Evolutionary conservation across 495 filamentous ascomycete genomes (phyloP).

Genomic region (Filosporella fistucella): DNA sequence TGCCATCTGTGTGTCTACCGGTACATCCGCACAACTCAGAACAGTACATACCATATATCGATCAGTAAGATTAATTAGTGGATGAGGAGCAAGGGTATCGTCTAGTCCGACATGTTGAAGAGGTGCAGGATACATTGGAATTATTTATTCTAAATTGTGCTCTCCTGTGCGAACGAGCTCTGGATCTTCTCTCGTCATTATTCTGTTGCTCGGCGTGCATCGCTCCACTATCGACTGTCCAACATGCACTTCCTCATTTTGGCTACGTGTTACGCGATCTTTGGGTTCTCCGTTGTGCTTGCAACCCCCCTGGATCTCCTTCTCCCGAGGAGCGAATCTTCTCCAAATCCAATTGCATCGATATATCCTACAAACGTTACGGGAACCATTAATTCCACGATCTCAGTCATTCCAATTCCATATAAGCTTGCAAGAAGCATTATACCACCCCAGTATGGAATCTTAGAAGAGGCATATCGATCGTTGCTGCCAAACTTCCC

Average conservation of each 20-base stretch:
- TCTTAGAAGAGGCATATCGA: conserved; percentile 12
- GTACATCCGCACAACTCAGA: too few relatives aligned
- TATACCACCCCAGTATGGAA: conserved; percentile 16
- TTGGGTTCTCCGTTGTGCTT: neutral
- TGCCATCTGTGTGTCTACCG: too few relatives aligned
- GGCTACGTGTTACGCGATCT: neutral
- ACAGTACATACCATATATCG: too few relatives aligned
- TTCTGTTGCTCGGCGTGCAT: too few relatives aligned
- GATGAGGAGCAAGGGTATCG: too few relatives aligned
- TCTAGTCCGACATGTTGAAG: too few relatives aligned
- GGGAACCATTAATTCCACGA: conserved; percentile 20
- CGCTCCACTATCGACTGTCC: neutral
- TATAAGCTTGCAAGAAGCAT: conserved; percentile 17
- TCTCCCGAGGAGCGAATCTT: conserved; percentile 4
- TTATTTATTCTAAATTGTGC: too few relatives aligned
- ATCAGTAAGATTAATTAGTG: too few relatives aligned
- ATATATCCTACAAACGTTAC: conserved; percentile 18
- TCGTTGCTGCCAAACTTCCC: conserved; percentile 13
- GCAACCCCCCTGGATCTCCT: neutral
- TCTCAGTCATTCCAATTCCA: conserved; percentile 15
- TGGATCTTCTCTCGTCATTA: too few relatives aligned
- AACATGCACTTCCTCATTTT: neutral
- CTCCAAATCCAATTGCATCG: conserved; percentile 18
- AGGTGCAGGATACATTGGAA: too few relatives aligned
- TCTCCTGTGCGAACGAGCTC: too few relatives aligned